These are phyloP conservation scores for Starmera pachycereana DNA, from an alignment of 805 yeast species.

Conservation along the genomic window DNA sequence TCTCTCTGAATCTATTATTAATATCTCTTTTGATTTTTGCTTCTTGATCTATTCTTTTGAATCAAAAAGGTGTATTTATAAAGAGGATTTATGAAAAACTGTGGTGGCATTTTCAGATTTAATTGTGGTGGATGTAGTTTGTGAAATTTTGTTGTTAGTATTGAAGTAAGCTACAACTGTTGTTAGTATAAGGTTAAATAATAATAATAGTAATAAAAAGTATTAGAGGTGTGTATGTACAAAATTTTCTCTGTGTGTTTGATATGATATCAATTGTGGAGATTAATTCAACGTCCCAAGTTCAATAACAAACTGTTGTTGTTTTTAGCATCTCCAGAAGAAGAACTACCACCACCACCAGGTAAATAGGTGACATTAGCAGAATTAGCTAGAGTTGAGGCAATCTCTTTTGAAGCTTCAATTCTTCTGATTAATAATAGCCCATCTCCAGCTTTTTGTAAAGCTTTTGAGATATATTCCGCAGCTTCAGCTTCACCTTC, in stretches of 20 bases:
- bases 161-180: no score
- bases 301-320: conserved; percentile 52
- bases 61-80: no score
- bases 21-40: not conserved
- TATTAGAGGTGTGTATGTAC: not conserved
- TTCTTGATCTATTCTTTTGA: no score
- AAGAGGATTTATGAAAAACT: no score
- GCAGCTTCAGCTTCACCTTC: conserved; percentile 99
- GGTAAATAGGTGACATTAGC: conserved; percentile 89
- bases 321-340: conserved; percentile 20
- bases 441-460: conserved; percentile 93
- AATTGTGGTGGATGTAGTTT: no score
- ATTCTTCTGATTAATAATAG: conserved; percentile 85
- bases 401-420: conserved; percentile 95
- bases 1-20: not conserved
- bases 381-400: conserved; percentile 72
- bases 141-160: no score
- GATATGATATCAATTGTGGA: not conserved
- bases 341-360: conserved; percentile 28
- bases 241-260: not conserved
- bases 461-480: conserved; percentile 85
- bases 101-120: no score
- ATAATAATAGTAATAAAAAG: no score
- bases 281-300: conserved; percentile 45
- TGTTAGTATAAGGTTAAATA: no score